Evolutionary conservation across 164 flowering plant species (phyloP).

Genomic region (Magnolia sinica): DNA sequence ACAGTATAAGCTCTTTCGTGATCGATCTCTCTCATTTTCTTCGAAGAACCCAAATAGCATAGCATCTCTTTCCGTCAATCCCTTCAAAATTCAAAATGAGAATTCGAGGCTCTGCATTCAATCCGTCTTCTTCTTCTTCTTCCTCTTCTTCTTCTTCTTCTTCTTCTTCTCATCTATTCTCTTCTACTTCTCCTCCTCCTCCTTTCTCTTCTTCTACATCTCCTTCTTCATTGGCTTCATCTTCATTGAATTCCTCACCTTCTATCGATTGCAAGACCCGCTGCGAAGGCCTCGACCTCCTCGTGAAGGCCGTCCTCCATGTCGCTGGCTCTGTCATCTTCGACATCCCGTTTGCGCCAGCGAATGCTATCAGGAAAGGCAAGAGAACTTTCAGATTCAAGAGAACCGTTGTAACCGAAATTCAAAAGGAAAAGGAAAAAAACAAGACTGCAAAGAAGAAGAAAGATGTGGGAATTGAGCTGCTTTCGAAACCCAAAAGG

Average conservation of each 20-base stretch:
- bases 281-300: constrained; percentile 50
- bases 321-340: constrained; percentile 34
- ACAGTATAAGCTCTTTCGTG: too few species aligned
- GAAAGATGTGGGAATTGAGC: constrained; percentile 6
- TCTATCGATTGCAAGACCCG: constrained; percentile 15
- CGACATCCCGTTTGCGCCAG: constrained; percentile 45
- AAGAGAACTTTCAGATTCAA: constrained; percentile 28
- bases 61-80: too few species aligned
- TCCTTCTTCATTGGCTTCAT: constrained; percentile 9
- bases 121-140: neutral
- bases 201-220: constrained; percentile 7
- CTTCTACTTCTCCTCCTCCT: constrained; percentile 9
- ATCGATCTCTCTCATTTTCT: too few species aligned
- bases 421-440: constrained; percentile 9
- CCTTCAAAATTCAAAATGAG: neutral
- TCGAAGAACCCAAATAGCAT: too few species aligned
- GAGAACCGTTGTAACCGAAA: constrained; percentile 14
- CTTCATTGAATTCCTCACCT: constrained; percentile 18
- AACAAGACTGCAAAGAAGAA: constrained; percentile 4
- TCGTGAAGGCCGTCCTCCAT: constrained; percentile 41
- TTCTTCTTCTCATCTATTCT: constrained; percentile 13
- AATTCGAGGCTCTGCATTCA: neutral
- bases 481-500: constrained; percentile 20
- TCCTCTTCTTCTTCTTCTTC: too few species aligned
- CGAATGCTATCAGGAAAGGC: constrained; percentile 37